Base-by-base conservation (phyloP, 176 grass and related monocot species). In the Triticum urartu region DNA sequence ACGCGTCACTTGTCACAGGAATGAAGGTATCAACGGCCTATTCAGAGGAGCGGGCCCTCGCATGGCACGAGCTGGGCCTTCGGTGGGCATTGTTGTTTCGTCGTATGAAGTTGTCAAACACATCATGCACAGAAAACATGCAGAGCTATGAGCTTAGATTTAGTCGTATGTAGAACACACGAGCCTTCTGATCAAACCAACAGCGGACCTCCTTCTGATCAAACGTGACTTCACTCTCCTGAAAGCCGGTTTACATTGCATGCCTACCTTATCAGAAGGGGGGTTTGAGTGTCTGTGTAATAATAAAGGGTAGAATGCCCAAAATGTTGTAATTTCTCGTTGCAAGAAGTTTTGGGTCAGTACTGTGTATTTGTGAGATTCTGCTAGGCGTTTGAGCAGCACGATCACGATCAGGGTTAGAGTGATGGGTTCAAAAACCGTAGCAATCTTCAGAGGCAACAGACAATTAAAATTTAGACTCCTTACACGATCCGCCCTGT, bases 41-140 rank as follows among this genome's bases (percentile, higher is more conserved):
- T 98, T 98, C 72, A 93, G 87, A 21, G 95, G 93, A 5, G 93
- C 86, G 59, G 86, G 96, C 24, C 96, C 96, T 25, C 91, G 93
- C 6, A 94, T 98, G 81, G 91, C 83, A 62, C 90, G 91, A 7
- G 86, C 93, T 30, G 96, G 96, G 4, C 91, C 96, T 47, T 98
- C 96, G 4, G 96, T 98, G 68, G 96, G 93, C 64, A 98, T 98
- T 68, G 93, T 98, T 11, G 81, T 95, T 42, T 98, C 95, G 2
- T 94, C 91, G 11, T 98, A 95, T 32, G 93, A 98, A 91, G 91
- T 95, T 52, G 88, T 94, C 64, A 98, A 98, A 79, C 79, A 94
- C 75, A 76, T 94, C 68, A 86, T 98, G 22, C 91, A 94, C 71
- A 63, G 65, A 84, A 95, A 90, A 76, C 95, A 85, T 6, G 33